Conservation (phyloP, 139 green algal species). For the Closterium sp. region DNA sequence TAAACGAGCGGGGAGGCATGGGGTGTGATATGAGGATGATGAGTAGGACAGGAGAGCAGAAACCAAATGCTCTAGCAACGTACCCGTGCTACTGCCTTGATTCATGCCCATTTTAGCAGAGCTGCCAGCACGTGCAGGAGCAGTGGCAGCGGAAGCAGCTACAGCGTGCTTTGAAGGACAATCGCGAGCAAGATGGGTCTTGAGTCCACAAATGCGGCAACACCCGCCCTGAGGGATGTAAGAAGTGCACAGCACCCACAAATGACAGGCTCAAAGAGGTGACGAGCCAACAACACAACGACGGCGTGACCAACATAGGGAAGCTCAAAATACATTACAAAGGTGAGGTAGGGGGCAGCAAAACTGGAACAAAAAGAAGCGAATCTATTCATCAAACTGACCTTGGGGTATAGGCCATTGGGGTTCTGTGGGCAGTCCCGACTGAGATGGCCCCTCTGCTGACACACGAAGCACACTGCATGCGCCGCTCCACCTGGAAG, state of each 20-base stretch:
- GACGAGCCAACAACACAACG: not conserved
- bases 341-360: too few relatives aligned
- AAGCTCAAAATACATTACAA: not conserved
- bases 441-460: constrained; percentile 27
- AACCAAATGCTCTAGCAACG: not conserved
- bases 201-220: constrained; percentile 23
- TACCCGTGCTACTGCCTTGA: not conserved
- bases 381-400: not conserved
- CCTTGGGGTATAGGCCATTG: constrained; percentile 40
- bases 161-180: not conserved
- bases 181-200: constrained; percentile 25
- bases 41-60: not conserved
- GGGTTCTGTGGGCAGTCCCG: constrained; percentile 36
- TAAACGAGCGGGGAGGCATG: not conserved
- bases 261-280: too few relatives aligned
- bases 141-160: not conserved
- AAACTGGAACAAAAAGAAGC: not conserved
- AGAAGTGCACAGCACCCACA: not conserved
- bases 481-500: not conserved
- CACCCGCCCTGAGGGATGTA: constrained; percentile 19
- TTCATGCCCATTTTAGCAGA: not conserved
- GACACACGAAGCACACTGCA: constrained; percentile 40
- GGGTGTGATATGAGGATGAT: not conserved
- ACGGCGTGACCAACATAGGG: not conserved
- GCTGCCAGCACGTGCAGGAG: not conserved